Evolutionary conservation across 306 rosid species (phyloP), one percentile per base, ranked within the genome.

Genomic region (Cucurbita maxima): DNA sequence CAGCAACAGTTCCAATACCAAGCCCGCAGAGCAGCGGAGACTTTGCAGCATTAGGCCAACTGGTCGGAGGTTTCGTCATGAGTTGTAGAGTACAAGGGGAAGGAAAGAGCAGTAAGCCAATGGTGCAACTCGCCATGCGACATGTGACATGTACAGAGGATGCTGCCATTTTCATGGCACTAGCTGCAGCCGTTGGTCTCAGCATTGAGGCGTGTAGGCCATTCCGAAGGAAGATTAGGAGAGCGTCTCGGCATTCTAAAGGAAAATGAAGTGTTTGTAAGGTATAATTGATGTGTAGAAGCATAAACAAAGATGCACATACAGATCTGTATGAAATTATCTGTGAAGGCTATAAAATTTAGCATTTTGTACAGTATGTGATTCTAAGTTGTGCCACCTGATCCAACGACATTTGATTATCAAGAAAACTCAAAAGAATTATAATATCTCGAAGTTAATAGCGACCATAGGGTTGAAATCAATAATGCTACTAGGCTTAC

Each of bases 161-260:
- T 25, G 98, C 98, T 3, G 98, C 98, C 57, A 90, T 90, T 72
- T 92, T 92, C 83, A 87, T 92, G 96, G 98, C 96, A 5, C 96
- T 92, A 68, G 98, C 96, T 16, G 93, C 96, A 1, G 98, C 96
- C 0, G 96, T 90, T 9, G 93, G 88, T 78, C 90, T 90, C 58
- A 88, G 98, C 74, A 88, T 92, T 0, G 91, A 87, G 73, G 98
- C 98, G 0, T 92, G 98, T 75, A 84, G 79, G 80, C 96, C 96
- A 0, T 92, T 92, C 76, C 87, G 86, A 6, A 81, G 93, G 86
- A 84, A 83, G 96, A 79, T 82, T 36, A 83, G 81, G 71, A 83
- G 86, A 82, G 79, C 85, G 16, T 79, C 80, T 25, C 74, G 82
- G 30, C 89, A 79, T 79, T 83, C 96, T 59, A 50, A 50, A 50